phyloP scores from a whole-genome alignment of 768 basidiomycete genomes.

The Tulasnella sp. region DNA sequence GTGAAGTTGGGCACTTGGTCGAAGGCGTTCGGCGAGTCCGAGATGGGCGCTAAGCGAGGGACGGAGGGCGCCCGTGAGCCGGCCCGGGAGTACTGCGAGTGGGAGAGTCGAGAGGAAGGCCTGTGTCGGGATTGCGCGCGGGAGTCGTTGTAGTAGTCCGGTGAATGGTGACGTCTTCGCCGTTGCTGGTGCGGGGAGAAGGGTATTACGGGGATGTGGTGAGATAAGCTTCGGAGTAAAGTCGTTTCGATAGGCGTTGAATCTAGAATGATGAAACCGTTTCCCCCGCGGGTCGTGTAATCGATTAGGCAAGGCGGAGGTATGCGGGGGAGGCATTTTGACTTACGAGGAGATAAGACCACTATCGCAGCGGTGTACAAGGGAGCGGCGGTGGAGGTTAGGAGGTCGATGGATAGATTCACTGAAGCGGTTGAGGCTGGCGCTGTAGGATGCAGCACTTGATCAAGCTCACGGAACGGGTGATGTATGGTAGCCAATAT shows the following conservation, averaged over 20 bases:
- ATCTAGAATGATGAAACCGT: not conserved
- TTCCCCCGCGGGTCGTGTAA: not conserved
- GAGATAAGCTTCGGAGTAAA: not conserved
- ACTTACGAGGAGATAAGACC: not conserved
- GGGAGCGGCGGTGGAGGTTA: constrained; percentile 2
- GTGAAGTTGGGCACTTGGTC: not conserved
- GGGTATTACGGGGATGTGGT: constrained; percentile 7
- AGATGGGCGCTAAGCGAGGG: not conserved
- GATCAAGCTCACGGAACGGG: not conserved
- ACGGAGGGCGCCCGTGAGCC: not conserved
- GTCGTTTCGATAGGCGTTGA: not conserved
- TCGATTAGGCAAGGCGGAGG: not conserved
- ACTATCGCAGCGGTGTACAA: constrained; percentile 8
- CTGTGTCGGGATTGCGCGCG: constrained; percentile 4
- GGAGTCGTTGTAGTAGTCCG: not conserved
- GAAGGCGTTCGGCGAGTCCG: not conserved
- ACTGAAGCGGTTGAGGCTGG: not conserved
- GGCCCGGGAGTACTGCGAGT: not conserved
- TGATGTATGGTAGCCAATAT: not conserved
- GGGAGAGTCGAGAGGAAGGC: not conserved
- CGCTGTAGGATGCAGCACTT: not conserved
- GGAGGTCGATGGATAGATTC: not conserved
- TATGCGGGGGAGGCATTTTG: not conserved
- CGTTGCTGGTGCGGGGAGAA: not conserved
- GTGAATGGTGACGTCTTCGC: not conserved